A percentile compares a stretch with the other conserved stretches of the same genome.
These are phyloP conservation scores for Cryptosporidium ryanae DNA, from an alignment of 169 alveolate species.

Conservation along the genomic window DNA sequence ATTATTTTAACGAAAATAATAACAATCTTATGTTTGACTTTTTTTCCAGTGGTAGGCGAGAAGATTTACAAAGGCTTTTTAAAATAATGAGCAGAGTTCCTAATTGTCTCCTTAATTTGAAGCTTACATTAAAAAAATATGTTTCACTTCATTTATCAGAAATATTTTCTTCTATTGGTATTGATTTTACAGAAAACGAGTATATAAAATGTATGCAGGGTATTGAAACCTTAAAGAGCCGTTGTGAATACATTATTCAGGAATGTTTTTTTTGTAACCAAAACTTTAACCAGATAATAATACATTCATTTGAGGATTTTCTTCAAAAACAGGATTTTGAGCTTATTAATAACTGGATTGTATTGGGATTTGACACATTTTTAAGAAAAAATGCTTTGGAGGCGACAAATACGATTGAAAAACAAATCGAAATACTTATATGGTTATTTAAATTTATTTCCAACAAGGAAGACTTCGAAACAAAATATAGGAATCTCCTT, in stretches of 20 bases:
- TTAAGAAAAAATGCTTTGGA: neutral
- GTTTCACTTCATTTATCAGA: neutral
- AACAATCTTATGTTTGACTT: constrained; percentile 4
- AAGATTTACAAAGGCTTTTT: constrained; percentile 40
- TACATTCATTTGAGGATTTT: constrained; percentile 46
- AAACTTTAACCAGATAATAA: constrained; percentile 24
- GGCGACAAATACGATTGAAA: neutral
- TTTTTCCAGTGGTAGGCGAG: constrained; percentile 6
- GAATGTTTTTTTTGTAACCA: constrained; percentile 30
- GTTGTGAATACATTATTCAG: constrained; percentile 35
- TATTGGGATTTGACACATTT: constrained; percentile 40
- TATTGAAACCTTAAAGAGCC: neutral
- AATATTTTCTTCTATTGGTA: constrained; percentile 21
- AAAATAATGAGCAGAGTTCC: constrained; percentile 58
- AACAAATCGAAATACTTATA: neutral
- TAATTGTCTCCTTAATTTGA: constrained; percentile 25
- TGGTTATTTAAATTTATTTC: constrained; percentile 48
- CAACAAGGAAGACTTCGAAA: constrained; percentile 53
- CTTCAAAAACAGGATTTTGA: constrained; percentile 12
- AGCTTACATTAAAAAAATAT: constrained; percentile 15
- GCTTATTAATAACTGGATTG: constrained; percentile 22
- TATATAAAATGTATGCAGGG: neutral
- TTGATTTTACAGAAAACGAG: neutral
- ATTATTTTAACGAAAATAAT: neutral
- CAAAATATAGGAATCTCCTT: constrained; percentile 17